phyloP scores from a whole-genome alignment of 805 yeast genomes.

The Saccharomycopsis oosterbeekiorum region DNA sequence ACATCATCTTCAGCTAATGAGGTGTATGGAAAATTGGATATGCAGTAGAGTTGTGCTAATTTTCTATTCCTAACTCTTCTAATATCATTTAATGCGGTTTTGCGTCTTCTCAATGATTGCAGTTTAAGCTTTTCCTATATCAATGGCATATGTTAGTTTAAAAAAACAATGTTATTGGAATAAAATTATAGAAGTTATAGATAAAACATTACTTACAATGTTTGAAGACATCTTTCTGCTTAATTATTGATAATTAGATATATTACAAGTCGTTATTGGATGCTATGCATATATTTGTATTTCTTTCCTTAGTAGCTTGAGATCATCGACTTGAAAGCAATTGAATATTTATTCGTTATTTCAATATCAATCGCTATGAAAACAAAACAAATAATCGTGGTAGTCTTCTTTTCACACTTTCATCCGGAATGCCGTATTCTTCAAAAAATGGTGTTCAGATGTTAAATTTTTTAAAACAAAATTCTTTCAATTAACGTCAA shows the following conservation, averaged over 20 bases:
- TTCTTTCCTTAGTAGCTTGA: not conserved
- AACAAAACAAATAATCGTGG: not conserved
- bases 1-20: constrained; percentile 33
- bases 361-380: not conserved
- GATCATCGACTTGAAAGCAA: not conserved
- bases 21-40: constrained; percentile 40
- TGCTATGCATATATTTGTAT: too few species aligned
- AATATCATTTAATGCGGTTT: constrained; percentile 25
- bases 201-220: not conserved
- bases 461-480: not conserved
- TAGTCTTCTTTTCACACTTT: not conserved
- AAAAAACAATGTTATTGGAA: too few species aligned
- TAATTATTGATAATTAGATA: too few species aligned
- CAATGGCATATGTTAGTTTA: not conserved
- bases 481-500: too few species aligned
- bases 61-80: constrained; percentile 44
- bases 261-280: not conserved
- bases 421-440: not conserved
- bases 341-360: not conserved
- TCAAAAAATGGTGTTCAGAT: not conserved
- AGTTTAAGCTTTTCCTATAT: constrained; percentile 13
- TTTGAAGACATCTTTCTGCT: not conserved
- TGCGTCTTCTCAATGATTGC: constrained; percentile 17
- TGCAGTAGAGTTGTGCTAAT: constrained; percentile 51
- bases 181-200: too few species aligned